phyloP scores from a whole-genome alignment of 495 filamentous ascomycete genomes.

The Penicillium daleae region DNA sequence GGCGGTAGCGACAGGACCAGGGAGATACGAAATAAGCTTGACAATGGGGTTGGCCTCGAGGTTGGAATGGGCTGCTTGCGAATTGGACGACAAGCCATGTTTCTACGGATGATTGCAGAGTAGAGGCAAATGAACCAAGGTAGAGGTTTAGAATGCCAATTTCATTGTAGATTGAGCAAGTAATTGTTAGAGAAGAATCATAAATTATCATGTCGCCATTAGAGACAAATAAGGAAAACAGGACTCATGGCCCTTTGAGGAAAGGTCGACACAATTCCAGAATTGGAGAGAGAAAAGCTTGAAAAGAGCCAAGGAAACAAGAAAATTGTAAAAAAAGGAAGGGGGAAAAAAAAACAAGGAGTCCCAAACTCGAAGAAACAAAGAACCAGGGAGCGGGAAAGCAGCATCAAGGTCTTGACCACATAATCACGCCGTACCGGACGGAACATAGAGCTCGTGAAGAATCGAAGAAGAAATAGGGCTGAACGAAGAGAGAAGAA shows the following conservation, averaged over 20 bases:
- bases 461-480: conserved; percentile 22
- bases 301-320: conserved; percentile 16
- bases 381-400: conserved; percentile 14
- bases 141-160: conserved; percentile 2
- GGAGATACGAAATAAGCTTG: neutral
- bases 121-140: neutral
- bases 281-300: conserved; percentile 18
- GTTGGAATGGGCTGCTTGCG: conserved; percentile 10
- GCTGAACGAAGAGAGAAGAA: conserved; percentile 13
- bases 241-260: conserved; percentile 10
- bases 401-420: conserved; percentile 24
- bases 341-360: conserved; percentile 20
- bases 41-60: neutral
- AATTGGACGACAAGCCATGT: neutral
- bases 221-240: conserved; percentile 29
- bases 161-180: conserved; percentile 17
- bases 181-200: conserved; percentile 28
- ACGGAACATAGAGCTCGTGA: conserved; percentile 30
- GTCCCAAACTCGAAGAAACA: conserved; percentile 15
- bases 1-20: neutral
- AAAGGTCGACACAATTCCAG: conserved; percentile 26
- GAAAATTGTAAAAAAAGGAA: conserved; percentile 15
- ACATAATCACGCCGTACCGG: conserved; percentile 33
- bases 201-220: conserved; percentile 36
- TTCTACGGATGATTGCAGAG: neutral